Percentiles rank a stretch among this genome's conserved stretches.
Evolutionary conservation across 2,329 filamentous ascomycete genomes (phyloP).

Genomic region (Byssothecium circinans): DNA sequence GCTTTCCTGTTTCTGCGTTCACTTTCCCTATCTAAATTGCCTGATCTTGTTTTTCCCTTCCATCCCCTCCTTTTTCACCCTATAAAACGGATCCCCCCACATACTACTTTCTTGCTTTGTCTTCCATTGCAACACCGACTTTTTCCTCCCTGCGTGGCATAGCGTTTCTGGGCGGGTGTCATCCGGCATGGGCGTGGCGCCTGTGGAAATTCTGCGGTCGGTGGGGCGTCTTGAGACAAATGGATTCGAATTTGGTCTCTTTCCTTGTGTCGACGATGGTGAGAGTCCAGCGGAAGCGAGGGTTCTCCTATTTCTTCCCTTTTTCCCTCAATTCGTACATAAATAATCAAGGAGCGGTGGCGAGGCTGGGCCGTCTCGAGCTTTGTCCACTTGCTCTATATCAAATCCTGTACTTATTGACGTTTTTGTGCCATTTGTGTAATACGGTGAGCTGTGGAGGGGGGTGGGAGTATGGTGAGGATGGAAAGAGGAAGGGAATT

Average conservation of each 20-base stretch:
- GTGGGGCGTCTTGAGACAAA: not conserved
- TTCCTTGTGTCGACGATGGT: not conserved
- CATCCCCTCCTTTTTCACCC: not conserved
- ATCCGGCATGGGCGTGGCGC: not conserved
- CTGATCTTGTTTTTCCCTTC: slow-evolving; percentile 5
- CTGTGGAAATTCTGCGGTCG: not conserved
- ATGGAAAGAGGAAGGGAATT: no score
- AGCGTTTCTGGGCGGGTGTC: slow-evolving; percentile 12
- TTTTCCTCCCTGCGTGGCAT: slow-evolving; percentile 11
- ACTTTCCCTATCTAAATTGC: slow-evolving; percentile 10
- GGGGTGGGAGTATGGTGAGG: no score
- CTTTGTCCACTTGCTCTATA: not conserved
- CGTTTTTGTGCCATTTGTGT: no score
- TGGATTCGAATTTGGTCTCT: not conserved
- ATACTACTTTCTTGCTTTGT: slow-evolving; percentile 2
- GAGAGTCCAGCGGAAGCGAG: not conserved
- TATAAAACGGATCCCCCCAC: not conserved
- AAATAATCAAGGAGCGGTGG: not conserved
- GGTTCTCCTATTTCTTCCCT: not conserved
- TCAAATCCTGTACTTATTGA: not conserved
- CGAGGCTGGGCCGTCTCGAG: not conserved
- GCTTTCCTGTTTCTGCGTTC: slow-evolving; percentile 4
- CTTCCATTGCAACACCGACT: slow-evolving; percentile 2
- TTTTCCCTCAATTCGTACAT: not conserved
- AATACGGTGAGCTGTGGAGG: no score